Evolutionary conservation across 1,139 yeast genomes (phyloP).

Genomic region (Fermentozyma sake): DNA sequence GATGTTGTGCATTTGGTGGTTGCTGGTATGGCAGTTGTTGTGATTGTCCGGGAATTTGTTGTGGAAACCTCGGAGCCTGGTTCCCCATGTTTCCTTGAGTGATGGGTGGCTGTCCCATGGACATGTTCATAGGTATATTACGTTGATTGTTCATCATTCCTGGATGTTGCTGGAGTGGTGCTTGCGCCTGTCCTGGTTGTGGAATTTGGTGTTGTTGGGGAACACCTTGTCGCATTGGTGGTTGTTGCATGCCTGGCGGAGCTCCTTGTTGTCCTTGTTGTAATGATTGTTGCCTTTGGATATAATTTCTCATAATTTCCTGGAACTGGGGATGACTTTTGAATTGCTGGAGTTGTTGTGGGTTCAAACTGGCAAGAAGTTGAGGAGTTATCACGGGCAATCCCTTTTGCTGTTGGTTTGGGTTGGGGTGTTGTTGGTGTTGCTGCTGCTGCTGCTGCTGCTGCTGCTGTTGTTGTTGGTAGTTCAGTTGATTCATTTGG

Average conservation of each 20-base stretch:
- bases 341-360: conserved; percentile 46
- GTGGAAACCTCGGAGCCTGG: background rate
- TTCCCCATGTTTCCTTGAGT: background rate
- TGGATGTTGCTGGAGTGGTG: conserved; percentile 1
- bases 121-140: too few relatives aligned
- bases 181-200: background rate
- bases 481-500: conserved; percentile 3
- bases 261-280: conserved; percentile 13
- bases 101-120: conserved; percentile 1
- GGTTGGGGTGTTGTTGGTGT: conserved; percentile 4
- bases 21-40: conserved; percentile 13
- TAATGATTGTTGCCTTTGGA: conserved; percentile 34
- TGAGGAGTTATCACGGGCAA: conserved; percentile 36
- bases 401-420: conserved; percentile 8
- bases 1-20: conserved; percentile 15
- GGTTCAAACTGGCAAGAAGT: conserved; percentile 36
- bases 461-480: conserved; percentile 4
- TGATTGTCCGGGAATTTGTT: too few relatives aligned
- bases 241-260: conserved; percentile 3
- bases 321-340: conserved; percentile 46
- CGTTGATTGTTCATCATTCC: background rate
- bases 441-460: conserved; percentile 3
- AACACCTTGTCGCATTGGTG: conserved; percentile 3
- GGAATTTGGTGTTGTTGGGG: conserved; percentile 3
- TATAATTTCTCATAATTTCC: conserved; percentile 32